These are phyloP conservation scores for Hapsidospora chrysogenum DNA, from an alignment of 495 filamentous ascomycete species.

Conservation along the genomic window DNA sequence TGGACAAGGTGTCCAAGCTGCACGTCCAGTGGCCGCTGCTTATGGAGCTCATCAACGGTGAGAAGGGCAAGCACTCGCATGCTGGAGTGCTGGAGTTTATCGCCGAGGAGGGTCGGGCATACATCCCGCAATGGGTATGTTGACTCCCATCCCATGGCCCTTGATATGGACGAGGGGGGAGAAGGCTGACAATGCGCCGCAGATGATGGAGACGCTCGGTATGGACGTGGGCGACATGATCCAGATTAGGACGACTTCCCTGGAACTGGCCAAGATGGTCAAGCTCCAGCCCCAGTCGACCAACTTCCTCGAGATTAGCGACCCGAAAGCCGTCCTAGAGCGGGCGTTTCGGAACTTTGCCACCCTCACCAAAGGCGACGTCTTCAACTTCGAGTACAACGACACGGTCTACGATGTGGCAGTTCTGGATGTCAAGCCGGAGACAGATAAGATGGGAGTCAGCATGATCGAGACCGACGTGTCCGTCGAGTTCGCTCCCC, in stretches of 20 bases:
- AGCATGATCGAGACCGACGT: slow-evolving; percentile 91
- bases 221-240: slow-evolving; percentile 87
- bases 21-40: slow-evolving; percentile 97
- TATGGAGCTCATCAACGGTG: slow-evolving; percentile 84
- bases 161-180: background rate
- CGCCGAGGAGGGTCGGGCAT: slow-evolving; percentile 91
- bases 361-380: slow-evolving; percentile 75
- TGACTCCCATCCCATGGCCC: background rate
- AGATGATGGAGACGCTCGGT: slow-evolving; percentile 87
- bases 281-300: slow-evolving; percentile 89
- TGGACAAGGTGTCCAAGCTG: slow-evolving; percentile 89
- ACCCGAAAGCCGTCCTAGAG: slow-evolving; percentile 95
- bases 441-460: slow-evolving; percentile 59
- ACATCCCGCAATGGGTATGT: slow-evolving; percentile 85
- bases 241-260: slow-evolving; percentile 83
- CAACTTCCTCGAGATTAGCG: slow-evolving; percentile 86
- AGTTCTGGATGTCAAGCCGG: slow-evolving; percentile 81
- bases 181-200: slow-evolving; percentile 6
- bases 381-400: slow-evolving; percentile 92
- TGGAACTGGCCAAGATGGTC: slow-evolving; percentile 76
- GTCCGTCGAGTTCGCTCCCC: slow-evolving; percentile 85
- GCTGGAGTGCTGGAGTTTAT: slow-evolving; percentile 95
- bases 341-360: slow-evolving; percentile 91
- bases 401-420: slow-evolving; percentile 83
- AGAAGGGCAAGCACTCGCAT: slow-evolving; percentile 62